Conservation (phyloP, 176 grass and related monocot species). For the Themeda triandra region DNA sequence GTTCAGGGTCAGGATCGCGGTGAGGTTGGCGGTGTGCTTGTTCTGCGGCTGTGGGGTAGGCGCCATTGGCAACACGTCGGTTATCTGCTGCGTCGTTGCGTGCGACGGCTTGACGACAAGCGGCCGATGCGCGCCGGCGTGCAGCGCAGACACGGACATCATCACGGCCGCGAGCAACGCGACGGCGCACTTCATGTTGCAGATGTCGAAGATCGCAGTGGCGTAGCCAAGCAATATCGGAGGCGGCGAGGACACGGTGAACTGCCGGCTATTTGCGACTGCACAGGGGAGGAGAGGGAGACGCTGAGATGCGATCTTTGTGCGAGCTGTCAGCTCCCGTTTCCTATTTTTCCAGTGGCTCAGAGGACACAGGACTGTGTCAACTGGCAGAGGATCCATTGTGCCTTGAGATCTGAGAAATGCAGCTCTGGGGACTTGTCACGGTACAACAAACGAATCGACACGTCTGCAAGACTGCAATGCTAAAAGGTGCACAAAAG, state of each 20-base stretch:
- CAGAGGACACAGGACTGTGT: conserved; percentile 18
- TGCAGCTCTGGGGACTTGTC: too few relatives aligned
- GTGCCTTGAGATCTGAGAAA: not conserved
- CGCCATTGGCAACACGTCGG: not conserved
- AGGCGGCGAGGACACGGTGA: not conserved
- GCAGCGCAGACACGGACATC: not conserved
- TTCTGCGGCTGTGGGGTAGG: not conserved
- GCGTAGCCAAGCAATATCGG: not conserved
- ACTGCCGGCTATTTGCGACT: not conserved
- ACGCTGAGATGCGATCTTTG: conserved; percentile 9
- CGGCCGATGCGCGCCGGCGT: conserved; percentile 9
- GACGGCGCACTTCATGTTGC: not conserved
- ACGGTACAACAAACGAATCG: too few relatives aligned
- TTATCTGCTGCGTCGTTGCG: not conserved
- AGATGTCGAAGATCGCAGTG: not conserved
- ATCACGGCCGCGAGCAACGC: not conserved
- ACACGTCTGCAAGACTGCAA: too few relatives aligned
- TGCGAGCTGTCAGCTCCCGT: not conserved
- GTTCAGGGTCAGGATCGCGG: conserved; percentile 15
- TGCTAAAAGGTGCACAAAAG: too few relatives aligned
- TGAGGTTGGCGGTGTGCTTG: conserved; percentile 21
- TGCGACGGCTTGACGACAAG: not conserved
- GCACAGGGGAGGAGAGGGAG: not conserved
- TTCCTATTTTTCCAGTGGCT: conserved; percentile 36
- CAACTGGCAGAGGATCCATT: not conserved